A percentile compares a stretch with the other conserved stretches of the same genome.
Conservation (phyloP, 2,329 filamentous ascomycete genomes). For the Talaromyces pinophilus region DNA sequence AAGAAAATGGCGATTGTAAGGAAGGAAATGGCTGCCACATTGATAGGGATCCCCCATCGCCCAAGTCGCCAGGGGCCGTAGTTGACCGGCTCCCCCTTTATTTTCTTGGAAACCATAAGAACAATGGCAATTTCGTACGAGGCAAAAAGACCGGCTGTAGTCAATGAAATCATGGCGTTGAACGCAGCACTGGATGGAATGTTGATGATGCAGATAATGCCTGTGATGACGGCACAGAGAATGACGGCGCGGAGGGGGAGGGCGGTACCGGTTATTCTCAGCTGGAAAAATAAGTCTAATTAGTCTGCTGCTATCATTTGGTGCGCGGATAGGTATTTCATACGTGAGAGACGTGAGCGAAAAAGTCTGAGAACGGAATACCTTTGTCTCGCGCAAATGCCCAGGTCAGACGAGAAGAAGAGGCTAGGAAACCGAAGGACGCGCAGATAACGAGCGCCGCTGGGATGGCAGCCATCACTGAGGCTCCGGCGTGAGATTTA, state of each 20-base stretch:
- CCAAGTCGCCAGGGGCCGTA: slow-evolving; percentile 23
- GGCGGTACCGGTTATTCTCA: slow-evolving; percentile 30
- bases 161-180: slow-evolving; percentile 38
- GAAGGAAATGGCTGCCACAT: slow-evolving; percentile 12
- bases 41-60: slow-evolving; percentile 12
- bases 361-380: slow-evolving; percentile 27
- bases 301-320: too few relatives aligned
- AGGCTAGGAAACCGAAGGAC: slow-evolving; percentile 35
- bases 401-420: slow-evolving; percentile 37
- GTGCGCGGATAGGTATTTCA: slow-evolving; percentile 17
- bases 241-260: slow-evolving; percentile 30
- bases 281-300: too few relatives aligned
- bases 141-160: slow-evolving; percentile 35
- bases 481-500: slow-evolving; percentile 37
- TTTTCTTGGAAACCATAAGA: slow-evolving; percentile 33
- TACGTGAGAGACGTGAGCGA: slow-evolving; percentile 28
- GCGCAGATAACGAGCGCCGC: slow-evolving; percentile 35
- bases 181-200: slow-evolving; percentile 37
- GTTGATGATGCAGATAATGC: slow-evolving; percentile 32
- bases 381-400: slow-evolving; percentile 31
- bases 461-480: slow-evolving; percentile 34
- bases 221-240: background rate
- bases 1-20: slow-evolving; percentile 11
- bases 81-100: slow-evolving; percentile 28
- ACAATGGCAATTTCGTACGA: slow-evolving; percentile 34